Percentiles rank a stretch among this genome's conserved stretches.
phyloP scores from a whole-genome alignment of 805 yeast genomes.

The Ogataea ganodermae region DNA sequence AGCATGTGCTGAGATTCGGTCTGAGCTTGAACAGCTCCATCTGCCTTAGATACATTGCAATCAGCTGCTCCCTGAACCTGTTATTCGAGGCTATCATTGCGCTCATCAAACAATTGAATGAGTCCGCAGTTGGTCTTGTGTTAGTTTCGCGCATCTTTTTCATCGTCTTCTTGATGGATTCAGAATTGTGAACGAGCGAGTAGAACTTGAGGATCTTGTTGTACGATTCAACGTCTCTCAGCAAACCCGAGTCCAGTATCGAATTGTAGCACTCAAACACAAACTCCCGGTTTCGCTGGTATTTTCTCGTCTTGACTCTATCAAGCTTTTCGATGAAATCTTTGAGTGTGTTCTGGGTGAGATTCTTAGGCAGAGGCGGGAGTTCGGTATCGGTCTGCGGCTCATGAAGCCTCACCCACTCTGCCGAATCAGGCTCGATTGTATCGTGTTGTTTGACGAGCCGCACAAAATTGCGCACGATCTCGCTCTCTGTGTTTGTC shows the following conservation, averaged over 20 bases:
- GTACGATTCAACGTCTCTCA: constrained; percentile 13
- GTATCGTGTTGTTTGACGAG: constrained; percentile 5
- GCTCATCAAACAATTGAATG: constrained; percentile 22
- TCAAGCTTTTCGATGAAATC: constrained; percentile 13
- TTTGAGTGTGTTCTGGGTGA: constrained; percentile 9
- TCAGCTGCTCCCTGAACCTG: constrained; percentile 12
- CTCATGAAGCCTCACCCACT: constrained; percentile 6
- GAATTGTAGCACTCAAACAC: constrained; percentile 11
- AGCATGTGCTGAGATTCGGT: constrained; percentile 28
- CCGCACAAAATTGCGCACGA: constrained; percentile 14
- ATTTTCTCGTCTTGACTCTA: constrained; percentile 15
- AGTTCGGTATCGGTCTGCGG: constrained; percentile 9
- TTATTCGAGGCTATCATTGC: constrained; percentile 15
- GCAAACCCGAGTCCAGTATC: constrained; percentile 17
- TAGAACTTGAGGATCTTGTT: constrained; percentile 22
- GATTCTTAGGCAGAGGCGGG: constrained; percentile 15
- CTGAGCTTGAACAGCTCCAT: constrained; percentile 16
- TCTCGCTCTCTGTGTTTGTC: constrained; percentile 17
- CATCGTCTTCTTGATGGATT: constrained; percentile 10
- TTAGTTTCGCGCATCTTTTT: constrained; percentile 7
- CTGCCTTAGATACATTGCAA: constrained; percentile 18
- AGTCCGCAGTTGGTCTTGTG: constrained; percentile 17
- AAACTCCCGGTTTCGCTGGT: constrained; percentile 9
- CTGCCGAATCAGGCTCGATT: constrained; percentile 3
- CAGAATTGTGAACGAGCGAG: constrained; percentile 16